These are phyloP conservation scores for Lonicera japonica DNA, from an alignment of 129 eudicot species.

Conservation along the genomic window DNA sequence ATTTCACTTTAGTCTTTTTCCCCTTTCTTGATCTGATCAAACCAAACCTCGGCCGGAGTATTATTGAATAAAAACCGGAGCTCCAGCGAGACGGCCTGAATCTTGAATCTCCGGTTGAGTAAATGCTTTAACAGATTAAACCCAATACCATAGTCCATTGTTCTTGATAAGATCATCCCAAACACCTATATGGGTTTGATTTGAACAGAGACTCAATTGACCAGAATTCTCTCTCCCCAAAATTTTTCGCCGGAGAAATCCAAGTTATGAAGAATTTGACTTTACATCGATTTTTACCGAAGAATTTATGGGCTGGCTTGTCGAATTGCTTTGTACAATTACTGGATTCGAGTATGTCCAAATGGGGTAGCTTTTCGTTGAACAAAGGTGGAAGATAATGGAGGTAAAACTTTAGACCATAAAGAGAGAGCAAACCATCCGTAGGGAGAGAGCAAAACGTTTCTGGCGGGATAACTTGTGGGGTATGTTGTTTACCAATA, in stretches of 20 bases:
- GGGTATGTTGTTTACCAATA: too few species aligned
- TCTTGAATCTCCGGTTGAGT: constrained; percentile 29
- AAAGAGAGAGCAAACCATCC: too few species aligned
- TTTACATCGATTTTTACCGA: constrained; percentile 25
- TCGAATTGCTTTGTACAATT: constrained; percentile 26
- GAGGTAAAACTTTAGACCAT: too few species aligned
- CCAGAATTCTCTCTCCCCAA: constrained; percentile 53
- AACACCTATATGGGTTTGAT: constrained; percentile 55
- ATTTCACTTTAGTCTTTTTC: constrained; percentile 55
- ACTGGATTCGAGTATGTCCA: constrained; percentile 31
- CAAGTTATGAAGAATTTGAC: constrained; percentile 69
- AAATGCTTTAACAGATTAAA: constrained; percentile 38
- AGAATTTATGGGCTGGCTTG: constrained; percentile 23
- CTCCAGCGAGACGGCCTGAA: constrained; percentile 42
- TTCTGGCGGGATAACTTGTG: too few species aligned
- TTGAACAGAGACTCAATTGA: constrained; percentile 59
- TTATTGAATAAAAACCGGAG: constrained; percentile 35
- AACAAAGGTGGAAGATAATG: too few species aligned
- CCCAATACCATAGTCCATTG: constrained; percentile 47
- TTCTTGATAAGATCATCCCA: constrained; percentile 54
- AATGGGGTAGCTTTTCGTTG: constrained; percentile 29
- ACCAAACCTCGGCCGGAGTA: constrained; percentile 75
- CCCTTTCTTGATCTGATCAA: constrained; percentile 40
- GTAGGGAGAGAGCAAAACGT: too few species aligned
- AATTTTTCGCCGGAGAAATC: constrained; percentile 46